Evolutionary conservation across 768 basidiomycete species (phyloP), one percentile per base, ranked within the genome.

Genomic region (Suillus paluster): DNA sequence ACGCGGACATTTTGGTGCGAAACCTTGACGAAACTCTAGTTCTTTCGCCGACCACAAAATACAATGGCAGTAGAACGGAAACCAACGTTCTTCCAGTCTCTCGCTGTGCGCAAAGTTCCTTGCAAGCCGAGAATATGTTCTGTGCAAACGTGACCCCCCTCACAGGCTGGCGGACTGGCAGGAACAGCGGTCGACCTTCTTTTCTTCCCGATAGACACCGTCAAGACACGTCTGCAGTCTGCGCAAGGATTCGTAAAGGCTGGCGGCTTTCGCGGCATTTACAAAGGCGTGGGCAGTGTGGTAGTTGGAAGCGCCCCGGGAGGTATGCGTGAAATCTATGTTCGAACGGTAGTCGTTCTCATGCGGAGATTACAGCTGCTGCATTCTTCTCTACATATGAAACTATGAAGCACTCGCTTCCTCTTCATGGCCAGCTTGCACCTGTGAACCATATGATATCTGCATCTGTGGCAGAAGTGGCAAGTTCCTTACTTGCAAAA

Each of bases 361-460:
- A 59, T n/a, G 23, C 27, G 33, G 27, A 62, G 33, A 58, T 61
- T n/a, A 27, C 68, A 99, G 97, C 97, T 61, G 95, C 96, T 5
- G 86, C 86, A 0, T 99, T 99, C 82, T 99, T 99, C 75, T 91
- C 92, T 21, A 92, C 89, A 0, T 99, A 99, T 72, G 96, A 99
- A 70, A 84, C 86, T 7, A 81, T 96, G 67, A 99, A 99, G 75
- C 83, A 83, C 58, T 76, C 73, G n/a, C 73, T 94, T 0, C 92
- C 94, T 0, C 69, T 88, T 3, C 78, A 85, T 1, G 79, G 83
- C 1, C 75, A 86, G 33, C 80, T 94, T 33, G 81, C 83, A 1
- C 89, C 94, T 0, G 69, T 95, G 36, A 84, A 83, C 38, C 83
- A 91, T 58, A 71, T 87, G 81, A 63, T 84, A 19, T 75, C 86